Conservation (phyloP, 139 green algal species). For the Haematococcus sp. region DNA sequence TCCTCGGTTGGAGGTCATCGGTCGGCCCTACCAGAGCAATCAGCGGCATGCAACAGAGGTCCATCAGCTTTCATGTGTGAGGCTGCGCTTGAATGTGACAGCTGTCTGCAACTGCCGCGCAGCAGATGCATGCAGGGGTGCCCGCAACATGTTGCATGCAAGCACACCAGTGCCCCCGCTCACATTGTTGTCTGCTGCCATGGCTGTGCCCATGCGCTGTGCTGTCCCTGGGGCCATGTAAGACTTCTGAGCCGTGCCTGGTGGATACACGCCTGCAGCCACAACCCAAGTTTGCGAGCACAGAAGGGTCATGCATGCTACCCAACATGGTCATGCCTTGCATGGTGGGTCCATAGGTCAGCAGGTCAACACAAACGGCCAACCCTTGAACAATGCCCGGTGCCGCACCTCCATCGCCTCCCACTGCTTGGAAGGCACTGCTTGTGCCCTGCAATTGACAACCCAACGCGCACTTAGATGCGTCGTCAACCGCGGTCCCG, state of each 20-base stretch:
- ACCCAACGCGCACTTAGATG: no score
- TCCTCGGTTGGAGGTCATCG: conserved; percentile 76
- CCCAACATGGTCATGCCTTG: background rate
- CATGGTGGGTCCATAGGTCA: no score
- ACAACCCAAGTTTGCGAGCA: background rate
- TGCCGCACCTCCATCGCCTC: conserved; percentile 7
- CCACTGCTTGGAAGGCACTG: conserved; percentile 33
- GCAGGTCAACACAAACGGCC: no score
- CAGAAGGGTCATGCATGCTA: background rate
- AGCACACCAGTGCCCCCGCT: no score
- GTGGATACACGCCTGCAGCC: conserved; percentile 30
- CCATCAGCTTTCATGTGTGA: background rate
- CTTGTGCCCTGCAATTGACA: background rate
- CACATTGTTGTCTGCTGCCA: conserved; percentile 10
- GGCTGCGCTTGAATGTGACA: background rate
- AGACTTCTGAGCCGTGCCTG: conserved; percentile 45
- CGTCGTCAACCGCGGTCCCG: no score
- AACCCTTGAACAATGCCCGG: background rate
- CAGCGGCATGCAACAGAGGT: background rate
- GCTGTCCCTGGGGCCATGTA: conserved; percentile 37
- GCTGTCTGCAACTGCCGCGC: no score
- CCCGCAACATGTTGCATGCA: no score
- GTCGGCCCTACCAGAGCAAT: conserved; percentile 38
- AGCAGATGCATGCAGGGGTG: no score
- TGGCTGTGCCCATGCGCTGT: conserved; percentile 21